Percentiles rank a stretch among this genome's conserved stretches.
These are phyloP conservation scores for Musa itinerans DNA, from an alignment of 176 grass and related monocot species.

Conservation along the genomic window DNA sequence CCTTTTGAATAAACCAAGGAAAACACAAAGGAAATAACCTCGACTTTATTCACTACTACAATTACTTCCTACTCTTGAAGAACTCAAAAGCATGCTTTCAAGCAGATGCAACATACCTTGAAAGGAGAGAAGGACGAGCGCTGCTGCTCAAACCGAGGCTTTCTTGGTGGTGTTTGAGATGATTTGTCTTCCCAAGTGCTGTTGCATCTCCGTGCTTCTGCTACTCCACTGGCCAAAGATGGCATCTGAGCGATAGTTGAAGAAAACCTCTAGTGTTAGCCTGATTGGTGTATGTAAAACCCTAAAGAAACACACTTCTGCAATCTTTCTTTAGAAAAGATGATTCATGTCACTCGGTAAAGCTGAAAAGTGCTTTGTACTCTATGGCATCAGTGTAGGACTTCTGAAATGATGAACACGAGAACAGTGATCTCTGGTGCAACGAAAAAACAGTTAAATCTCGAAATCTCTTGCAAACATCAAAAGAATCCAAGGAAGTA, in stretches of 20 bases:
- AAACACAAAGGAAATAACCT: too few relatives aligned
- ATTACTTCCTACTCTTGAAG: too few relatives aligned
- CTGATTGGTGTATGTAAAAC: background rate
- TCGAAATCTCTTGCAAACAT: too few relatives aligned
- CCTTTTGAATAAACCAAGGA: constrained; percentile 22
- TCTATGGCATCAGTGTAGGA: constrained; percentile 17
- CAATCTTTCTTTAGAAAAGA: constrained; percentile 31
- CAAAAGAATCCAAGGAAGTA: too few relatives aligned
- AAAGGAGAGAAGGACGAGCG: constrained; percentile 61
- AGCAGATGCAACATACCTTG: constrained; percentile 31
- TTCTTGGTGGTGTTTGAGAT: constrained; percentile 29
- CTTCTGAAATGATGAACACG: background rate
- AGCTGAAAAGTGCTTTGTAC: constrained; percentile 44
- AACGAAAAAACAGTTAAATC: too few relatives aligned
- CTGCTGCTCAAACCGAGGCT: constrained; percentile 30
- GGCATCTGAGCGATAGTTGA: constrained; percentile 19
- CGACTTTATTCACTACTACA: too few relatives aligned
- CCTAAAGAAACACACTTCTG: constrained; percentile 17
- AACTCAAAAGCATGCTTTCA: too few relatives aligned
- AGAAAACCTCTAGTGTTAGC: too few relatives aligned
- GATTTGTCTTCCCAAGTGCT: constrained; percentile 25
- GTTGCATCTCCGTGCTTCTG: constrained; percentile 28
- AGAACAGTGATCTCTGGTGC: too few relatives aligned
- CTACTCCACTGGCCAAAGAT: constrained; percentile 28
- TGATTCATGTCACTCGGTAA: constrained; percentile 52